Evolutionary conservation across 345 rosid species (phyloP).

Genomic region (Salix viminalis): DNA sequence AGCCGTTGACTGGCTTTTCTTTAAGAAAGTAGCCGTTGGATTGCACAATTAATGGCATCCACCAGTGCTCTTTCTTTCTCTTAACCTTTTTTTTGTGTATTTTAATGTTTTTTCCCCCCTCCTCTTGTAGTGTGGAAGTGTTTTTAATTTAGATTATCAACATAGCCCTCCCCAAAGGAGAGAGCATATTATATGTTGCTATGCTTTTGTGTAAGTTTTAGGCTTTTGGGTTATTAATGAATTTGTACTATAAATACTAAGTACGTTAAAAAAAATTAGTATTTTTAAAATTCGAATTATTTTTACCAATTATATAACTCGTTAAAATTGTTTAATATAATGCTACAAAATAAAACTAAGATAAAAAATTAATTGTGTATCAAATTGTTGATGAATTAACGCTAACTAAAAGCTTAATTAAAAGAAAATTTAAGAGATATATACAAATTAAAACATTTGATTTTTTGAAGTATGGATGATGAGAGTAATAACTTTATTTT

Average conservation of each 20-base stretch:
- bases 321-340: too few species aligned
- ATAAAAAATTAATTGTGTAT: too few species aligned
- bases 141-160: neutral
- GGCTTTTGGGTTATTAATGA: neutral
- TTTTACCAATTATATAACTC: too few species aligned
- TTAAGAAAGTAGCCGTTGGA: conserved; percentile 11
- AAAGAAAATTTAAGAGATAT: too few species aligned
- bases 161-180: conserved; percentile 32
- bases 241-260: neutral
- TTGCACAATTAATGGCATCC: conserved; percentile 12
- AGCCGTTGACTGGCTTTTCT: neutral
- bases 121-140: conserved; percentile 1
- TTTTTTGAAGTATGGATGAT: too few species aligned
- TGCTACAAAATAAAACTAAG: too few species aligned
- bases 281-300: too few species aligned
- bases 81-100: neutral
- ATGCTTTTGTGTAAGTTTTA: neutral
- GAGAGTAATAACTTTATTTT: too few species aligned
- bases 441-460: too few species aligned
- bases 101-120: neutral
- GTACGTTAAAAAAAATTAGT: too few species aligned
- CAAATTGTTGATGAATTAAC: too few species aligned
- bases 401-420: too few species aligned
- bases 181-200: conserved; percentile 10
- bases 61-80: conserved; percentile 1